Evolutionary conservation across 2,329 filamentous ascomycete species (phyloP).

Genomic region (Fusarium fujikuroi): DNA sequence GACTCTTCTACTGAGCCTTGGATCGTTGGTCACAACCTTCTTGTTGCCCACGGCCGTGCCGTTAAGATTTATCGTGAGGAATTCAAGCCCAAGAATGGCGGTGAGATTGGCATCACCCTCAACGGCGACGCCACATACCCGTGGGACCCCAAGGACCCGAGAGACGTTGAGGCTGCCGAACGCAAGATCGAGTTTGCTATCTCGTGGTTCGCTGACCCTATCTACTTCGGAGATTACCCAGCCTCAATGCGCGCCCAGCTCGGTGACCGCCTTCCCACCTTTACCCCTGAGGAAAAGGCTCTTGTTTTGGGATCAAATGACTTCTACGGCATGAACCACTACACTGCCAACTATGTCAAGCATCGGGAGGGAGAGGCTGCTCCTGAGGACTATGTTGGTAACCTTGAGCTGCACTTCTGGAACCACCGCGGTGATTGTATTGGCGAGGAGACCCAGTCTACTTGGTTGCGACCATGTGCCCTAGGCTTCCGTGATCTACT

Average conservation of each 20-base stretch:
- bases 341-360: slow-evolving; percentile 88
- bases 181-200: slow-evolving; percentile 90
- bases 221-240: slow-evolving; percentile 87
- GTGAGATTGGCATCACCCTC: slow-evolving; percentile 87
- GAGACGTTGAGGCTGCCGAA: slow-evolving; percentile 78
- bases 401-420: slow-evolving; percentile 77
- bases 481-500: slow-evolving; percentile 81
- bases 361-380: slow-evolving; percentile 71
- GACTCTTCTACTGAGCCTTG: slow-evolving; percentile 83
- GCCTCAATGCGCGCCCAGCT: slow-evolving; percentile 85
- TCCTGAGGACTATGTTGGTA: slow-evolving; percentile 76
- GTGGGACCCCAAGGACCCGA: slow-evolving; percentile 80
- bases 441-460: slow-evolving; percentile 82
- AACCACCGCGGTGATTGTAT: slow-evolving; percentile 79
- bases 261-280: slow-evolving; percentile 78
- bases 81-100: slow-evolving; percentile 77
- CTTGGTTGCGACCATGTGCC: slow-evolving; percentile 82
- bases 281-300: slow-evolving; percentile 75
- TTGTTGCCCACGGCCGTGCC: slow-evolving; percentile 82
- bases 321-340: slow-evolving; percentile 96
- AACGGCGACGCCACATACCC: slow-evolving; percentile 88
- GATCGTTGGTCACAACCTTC: slow-evolving; percentile 82
- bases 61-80: slow-evolving; percentile 86
- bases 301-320: slow-evolving; percentile 89
- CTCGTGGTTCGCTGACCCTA: slow-evolving; percentile 87